Conservation (phyloP, 768 basidiomycete genomes). For the Ramaria sp. region DNA sequence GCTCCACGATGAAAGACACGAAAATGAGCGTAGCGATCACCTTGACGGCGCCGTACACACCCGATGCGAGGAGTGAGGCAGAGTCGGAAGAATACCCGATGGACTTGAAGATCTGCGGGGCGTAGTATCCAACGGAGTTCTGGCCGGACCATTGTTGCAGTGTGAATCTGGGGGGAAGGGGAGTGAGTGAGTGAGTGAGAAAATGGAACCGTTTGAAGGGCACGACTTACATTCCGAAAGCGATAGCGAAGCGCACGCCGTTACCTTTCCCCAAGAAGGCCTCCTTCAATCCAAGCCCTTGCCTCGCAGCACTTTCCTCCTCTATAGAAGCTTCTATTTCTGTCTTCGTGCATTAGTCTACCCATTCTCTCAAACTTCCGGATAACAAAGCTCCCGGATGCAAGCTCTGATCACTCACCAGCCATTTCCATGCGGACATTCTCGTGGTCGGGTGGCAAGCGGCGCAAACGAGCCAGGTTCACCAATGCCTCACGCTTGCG, state of each 20-base stretch:
- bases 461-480: slow-evolving; percentile 58
- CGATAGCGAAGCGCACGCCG: slow-evolving; percentile 74
- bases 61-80: slow-evolving; percentile 59
- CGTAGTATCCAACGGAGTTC: slow-evolving; percentile 70
- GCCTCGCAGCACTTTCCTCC: slow-evolving; percentile 57
- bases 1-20: slow-evolving; percentile 57
- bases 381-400: too few species aligned
- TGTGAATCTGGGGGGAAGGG: slow-evolving; percentile 31
- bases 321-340: slow-evolving; percentile 75
- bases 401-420: too few species aligned
- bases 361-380: neutral
- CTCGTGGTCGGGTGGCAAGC: slow-evolving; percentile 28
- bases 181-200: neutral
- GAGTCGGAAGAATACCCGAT: slow-evolving; percentile 54
- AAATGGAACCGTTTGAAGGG: neutral
- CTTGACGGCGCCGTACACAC: slow-evolving; percentile 61
- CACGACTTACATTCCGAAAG: slow-evolving; percentile 42
- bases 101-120: slow-evolving; percentile 61
- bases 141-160: slow-evolving; percentile 81
- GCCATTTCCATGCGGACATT: slow-evolving; percentile 49
- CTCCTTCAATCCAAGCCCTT: slow-evolving; percentile 54
- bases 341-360: slow-evolving; percentile 5
- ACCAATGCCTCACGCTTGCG: slow-evolving; percentile 38
- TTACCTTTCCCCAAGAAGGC: slow-evolving; percentile 79
- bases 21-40: slow-evolving; percentile 55